phyloP scores from a whole-genome alignment of 2,329 filamentous ascomycete species.

The Colletotrichum sp. region DNA sequence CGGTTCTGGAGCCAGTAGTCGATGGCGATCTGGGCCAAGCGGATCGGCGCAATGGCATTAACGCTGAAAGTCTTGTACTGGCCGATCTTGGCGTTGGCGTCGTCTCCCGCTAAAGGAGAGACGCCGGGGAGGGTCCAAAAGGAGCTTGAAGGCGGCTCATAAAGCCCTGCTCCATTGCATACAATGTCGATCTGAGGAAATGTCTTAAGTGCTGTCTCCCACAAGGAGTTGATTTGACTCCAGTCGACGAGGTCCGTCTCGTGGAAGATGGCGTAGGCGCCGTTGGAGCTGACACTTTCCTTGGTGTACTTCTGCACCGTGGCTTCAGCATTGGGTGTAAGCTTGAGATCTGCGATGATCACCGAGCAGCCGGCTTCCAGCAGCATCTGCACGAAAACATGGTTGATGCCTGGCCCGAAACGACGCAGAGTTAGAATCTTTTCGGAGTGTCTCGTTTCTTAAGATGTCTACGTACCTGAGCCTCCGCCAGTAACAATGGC shows the following conservation, averaged over 20 bases:
- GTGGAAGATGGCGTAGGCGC: constrained; percentile 23
- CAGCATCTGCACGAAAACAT: constrained; percentile 23
- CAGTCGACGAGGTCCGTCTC: constrained; percentile 30
- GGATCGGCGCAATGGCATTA: constrained; percentile 31
- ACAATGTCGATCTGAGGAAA: constrained; percentile 24
- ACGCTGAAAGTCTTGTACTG: constrained; percentile 29
- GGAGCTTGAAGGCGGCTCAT: constrained; percentile 29
- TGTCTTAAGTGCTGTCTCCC: constrained; percentile 20
- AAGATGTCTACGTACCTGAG: background rate
- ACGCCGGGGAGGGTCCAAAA: constrained; percentile 33
- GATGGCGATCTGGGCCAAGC: constrained; percentile 30
- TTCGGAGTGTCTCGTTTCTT: no score
- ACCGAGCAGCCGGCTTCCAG: constrained; percentile 30
- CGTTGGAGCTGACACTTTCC: background rate
- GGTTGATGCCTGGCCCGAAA: constrained; percentile 25
- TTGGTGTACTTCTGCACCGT: constrained; percentile 17
- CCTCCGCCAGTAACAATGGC: background rate
- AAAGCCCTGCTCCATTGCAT: constrained; percentile 24
- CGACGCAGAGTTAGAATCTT: no score
- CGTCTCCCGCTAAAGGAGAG: constrained; percentile 23
- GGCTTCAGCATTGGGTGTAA: constrained; percentile 26
- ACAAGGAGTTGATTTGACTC: constrained; percentile 28
- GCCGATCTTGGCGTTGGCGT: constrained; percentile 22
- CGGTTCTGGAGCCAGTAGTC: constrained; percentile 32
- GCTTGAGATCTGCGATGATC: constrained; percentile 27